Conservation (phyloP, 208 protist genomes). For the Paratrypanosoma confusum region DNA sequence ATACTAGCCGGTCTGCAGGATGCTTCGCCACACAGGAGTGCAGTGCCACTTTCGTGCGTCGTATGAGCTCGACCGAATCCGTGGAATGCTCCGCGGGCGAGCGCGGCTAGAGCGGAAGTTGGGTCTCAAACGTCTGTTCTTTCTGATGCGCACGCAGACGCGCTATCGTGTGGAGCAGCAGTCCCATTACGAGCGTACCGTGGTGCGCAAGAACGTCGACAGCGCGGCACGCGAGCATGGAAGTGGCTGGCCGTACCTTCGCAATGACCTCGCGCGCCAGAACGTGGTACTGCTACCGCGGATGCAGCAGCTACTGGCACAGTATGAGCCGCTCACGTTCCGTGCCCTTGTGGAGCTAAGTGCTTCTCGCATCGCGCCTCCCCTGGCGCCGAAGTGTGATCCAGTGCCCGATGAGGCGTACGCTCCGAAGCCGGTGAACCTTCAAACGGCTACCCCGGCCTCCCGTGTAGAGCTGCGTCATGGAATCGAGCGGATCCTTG, state of each 20-base stretch:
- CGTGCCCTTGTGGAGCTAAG: conserved; percentile 76
- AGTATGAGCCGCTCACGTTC: conserved; percentile 85
- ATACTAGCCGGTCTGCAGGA: no score
- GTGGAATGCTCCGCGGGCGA: conserved; percentile 64
- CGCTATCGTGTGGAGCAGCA: conserved; percentile 81
- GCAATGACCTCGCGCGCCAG: conserved; percentile 73
- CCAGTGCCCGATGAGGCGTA: conserved; percentile 63
- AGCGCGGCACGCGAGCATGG: conserved; percentile 80
- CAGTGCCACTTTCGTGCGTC: conserved; percentile 52
- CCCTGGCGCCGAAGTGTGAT: conserved; percentile 43
- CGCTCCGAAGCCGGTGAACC: conserved; percentile 11
- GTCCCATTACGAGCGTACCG: conserved; percentile 63
- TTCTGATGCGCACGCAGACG: conserved; percentile 82
- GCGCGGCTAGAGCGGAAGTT: conserved; percentile 75
- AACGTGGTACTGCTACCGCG: conserved; percentile 67
- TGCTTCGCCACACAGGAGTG: conserved; percentile 38
- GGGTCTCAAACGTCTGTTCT: conserved; percentile 71
- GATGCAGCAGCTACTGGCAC: conserved; percentile 65
- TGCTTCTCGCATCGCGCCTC: conserved; percentile 68
- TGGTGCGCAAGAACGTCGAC: conserved; percentile 81
- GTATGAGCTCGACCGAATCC: conserved; percentile 74
- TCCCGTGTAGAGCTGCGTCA: conserved; percentile 44
- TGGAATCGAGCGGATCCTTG: conserved; percentile 53
- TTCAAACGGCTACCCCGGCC: conserved; percentile 27
- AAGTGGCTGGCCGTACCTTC: conserved; percentile 52